Base-by-base conservation (phyloP, 31 red algal genomes). In the Asparagopsis taxiformis region DNA sequence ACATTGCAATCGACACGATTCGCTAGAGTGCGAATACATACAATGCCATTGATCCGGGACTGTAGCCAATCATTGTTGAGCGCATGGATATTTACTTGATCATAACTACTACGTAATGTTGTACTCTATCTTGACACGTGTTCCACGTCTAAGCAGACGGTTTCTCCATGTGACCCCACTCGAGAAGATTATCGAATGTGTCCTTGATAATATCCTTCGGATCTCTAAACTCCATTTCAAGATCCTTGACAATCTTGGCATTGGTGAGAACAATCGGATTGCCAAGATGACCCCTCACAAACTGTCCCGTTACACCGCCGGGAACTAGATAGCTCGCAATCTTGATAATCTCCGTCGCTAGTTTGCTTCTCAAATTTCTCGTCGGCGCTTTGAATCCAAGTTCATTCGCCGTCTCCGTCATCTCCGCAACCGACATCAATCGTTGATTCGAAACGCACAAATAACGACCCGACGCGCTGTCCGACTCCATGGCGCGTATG, bases 401-500 rank as follows among this genome's bases (percentile, higher is more conserved):
- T 7, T 64, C 62, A 19, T 32, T 4, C 51, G 54, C 50, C n/a
- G 31, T 34, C 1, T 67, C 52, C 17, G 54, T 53, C 24, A 68
- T 46, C 22, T 80, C 49, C 3, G 0, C 11, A 23, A 49, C 33
- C 35, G 51, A 28, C 44, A 75, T 29, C 69, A 74, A 29, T 1
- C 59, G 44, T n/a, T n/a, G n/a, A 21, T 59, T 51, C 0, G 64
- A 33, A 0, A 64, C 21, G 39, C 74, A 89, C 21, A 89, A 65
- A 31, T 89, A 89, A 32, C 85, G 64, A 3, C 68, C 58, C 25
- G 28, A 37, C 10, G 85, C 57, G 10, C 20, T 66, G 7, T 79
- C 75, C 0, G 9, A 37, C 57, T 77, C 59, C 53, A 79, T 70
- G 9, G 90, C 90, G 1, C 34, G 52, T 11, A 93, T 55, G 52